These are phyloP conservation scores for Sugiyamaella floridensis DNA, from an alignment of 805 yeast genomes.

Conservation along the genomic window DNA sequence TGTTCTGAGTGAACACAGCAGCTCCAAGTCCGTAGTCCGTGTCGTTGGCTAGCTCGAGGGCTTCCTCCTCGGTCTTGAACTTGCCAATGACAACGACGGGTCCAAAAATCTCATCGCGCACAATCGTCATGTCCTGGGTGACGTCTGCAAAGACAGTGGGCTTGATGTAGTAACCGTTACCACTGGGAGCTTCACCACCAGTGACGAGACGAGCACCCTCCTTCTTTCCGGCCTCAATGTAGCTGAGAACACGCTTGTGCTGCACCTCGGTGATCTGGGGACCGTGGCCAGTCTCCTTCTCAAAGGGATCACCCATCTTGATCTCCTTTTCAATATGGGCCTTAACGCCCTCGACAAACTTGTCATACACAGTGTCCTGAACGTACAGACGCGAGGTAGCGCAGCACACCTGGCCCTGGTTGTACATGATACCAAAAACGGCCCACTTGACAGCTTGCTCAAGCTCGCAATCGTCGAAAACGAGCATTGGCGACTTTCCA, in stretches of 20 bases:
- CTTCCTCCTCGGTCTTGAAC: constrained; percentile 79
- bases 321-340: constrained; percentile 41
- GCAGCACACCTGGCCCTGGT: constrained; percentile 93
- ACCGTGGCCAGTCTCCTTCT: constrained; percentile 73
- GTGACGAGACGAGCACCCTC: constrained; percentile 80
- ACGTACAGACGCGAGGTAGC: constrained; percentile 91
- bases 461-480: constrained; percentile 79
- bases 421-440: constrained; percentile 78
- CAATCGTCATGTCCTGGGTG: constrained; percentile 62
- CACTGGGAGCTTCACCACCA: constrained; percentile 59
- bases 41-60: constrained; percentile 68
- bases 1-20: constrained; percentile 73
- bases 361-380: constrained; percentile 78
- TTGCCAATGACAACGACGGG: constrained; percentile 83
- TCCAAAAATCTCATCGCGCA: constrained; percentile 88
- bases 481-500: constrained; percentile 90
- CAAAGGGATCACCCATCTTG: constrained; percentile 81
- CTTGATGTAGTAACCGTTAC: constrained; percentile 40
- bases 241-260: constrained; percentile 67
- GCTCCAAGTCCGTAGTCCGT: constrained; percentile 70
- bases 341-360: constrained; percentile 56
- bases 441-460: constrained; percentile 70
- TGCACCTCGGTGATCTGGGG: constrained; percentile 84
- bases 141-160: constrained; percentile 89
- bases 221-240: constrained; percentile 65